These are phyloP conservation scores for Aspergillus costaricaensis DNA, from an alignment of 2,329 filamentous ascomycete genomes.

Conservation along the genomic window DNA sequence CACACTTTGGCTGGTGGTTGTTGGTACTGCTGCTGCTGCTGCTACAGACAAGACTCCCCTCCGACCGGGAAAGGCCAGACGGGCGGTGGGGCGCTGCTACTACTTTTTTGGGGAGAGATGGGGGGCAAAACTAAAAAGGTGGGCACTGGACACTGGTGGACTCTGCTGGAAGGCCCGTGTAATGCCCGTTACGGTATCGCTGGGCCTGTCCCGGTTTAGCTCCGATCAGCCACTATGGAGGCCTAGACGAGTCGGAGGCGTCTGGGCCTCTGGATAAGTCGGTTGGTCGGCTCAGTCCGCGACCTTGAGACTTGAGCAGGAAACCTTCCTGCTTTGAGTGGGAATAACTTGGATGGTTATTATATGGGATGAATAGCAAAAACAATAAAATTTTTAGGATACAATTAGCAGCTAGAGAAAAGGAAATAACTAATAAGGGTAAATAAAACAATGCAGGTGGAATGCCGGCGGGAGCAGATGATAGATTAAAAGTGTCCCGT, in stretches of 20 bases:
- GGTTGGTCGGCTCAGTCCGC: neutral
- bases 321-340: neutral
- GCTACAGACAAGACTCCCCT: neutral
- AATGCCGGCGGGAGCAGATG: neutral
- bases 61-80: conserved; percentile 1
- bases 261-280: conserved; percentile 4
- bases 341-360: too few relatives aligned
- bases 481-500: conserved; percentile 4
- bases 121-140: conserved; percentile 7
- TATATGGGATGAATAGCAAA: too few relatives aligned
- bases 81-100: neutral
- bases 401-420: neutral
- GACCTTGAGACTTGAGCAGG: neutral
- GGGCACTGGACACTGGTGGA: conserved; percentile 6
- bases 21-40: too few relatives aligned
- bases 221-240: conserved; percentile 26
- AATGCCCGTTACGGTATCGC: conserved; percentile 20
- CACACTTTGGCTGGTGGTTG: neutral
- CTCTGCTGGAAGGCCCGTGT: conserved; percentile 20
- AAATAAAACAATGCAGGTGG: neutral
- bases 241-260: conserved; percentile 25
- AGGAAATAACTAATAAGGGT: neutral
- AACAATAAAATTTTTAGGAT: too few relatives aligned
- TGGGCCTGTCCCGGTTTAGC: conserved; percentile 12
- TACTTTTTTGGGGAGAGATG: neutral